Base-by-base conservation (phyloP, 2,329 filamentous ascomycete genomes). In the Albophoma yamanashiensis region DNA sequence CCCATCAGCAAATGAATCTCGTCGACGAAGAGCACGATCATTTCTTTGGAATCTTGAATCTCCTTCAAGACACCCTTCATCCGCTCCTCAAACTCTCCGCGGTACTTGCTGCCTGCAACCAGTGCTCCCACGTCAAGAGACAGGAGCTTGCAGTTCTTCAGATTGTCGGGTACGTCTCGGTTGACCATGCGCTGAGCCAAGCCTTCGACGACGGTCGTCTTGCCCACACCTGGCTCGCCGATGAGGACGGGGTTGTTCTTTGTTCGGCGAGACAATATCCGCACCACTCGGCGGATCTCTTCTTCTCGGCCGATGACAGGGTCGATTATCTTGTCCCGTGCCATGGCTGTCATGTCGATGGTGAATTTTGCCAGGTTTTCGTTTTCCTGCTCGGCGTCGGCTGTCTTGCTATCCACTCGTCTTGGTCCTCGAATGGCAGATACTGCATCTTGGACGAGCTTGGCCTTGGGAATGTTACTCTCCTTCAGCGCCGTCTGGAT, bases 41-140 rank as follows among this genome's bases (percentile, higher is more conserved):
- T 96, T 61, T 97, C 93, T 73, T 94, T 95, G 58, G 92, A 91
- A 60, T 96, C 88, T 67, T 92, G 84, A 61, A 99, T 96, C 77
- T 99, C 94, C 75, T 97, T 99, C 68, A 99, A 76, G 6, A 99
- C 94, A 59, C 93, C 92, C 83, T 99, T 99, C 92, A 99, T 97
- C 67, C 94, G 86, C 80, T 99, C 94, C 74, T 99, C 94, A 62
- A 99, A 99, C 74, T 99, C 94, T 78, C 94, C 94, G 57, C 94
- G 88, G 79, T 95, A 99, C 78, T 99, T 99, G 84, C 92, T 97
- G 66, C 94, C 94, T 61, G 94, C 94, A 64, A 99, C 93, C 60
- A 99, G 81, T 31, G 93, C 89, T 68, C 94, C 94, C 56, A 99
- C 93, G 70, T 99, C 94, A 55, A 99, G 86, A 4, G 94, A 97